A percentile compares a stretch with the other conserved stretches of the same genome.
Evolutionary conservation across 768 basidiomycete species (phyloP).

Genomic region (Lactarius psammicola): DNA sequence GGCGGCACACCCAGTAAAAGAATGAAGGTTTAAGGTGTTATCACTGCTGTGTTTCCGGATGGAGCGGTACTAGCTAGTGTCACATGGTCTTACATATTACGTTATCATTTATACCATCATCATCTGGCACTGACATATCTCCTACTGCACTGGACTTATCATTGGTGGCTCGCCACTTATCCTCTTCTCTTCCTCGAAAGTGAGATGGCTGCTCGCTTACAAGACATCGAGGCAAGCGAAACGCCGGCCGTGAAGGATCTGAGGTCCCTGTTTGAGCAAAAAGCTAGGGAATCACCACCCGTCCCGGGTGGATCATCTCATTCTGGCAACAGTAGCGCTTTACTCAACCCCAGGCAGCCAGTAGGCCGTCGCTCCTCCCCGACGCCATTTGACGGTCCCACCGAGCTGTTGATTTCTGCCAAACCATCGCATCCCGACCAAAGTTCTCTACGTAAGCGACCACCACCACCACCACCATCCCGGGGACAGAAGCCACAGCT

Average conservation of each 20-base stretch:
- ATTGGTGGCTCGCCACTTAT: background rate
- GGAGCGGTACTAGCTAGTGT: background rate
- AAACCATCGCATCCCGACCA: background rate
- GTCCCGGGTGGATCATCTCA: slow-evolving; percentile 6
- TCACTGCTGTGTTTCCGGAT: background rate
- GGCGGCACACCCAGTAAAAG: slow-evolving; percentile 7
- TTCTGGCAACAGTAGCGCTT: background rate
- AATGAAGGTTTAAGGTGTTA: slow-evolving; percentile 8
- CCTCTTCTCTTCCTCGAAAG: background rate
- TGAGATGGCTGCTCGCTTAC: slow-evolving; percentile 6
- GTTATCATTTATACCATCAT: background rate
- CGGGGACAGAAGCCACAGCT: slow-evolving; percentile 19
- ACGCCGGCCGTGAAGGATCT: slow-evolving; percentile 23
- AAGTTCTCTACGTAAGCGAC: slow-evolving; percentile 22
- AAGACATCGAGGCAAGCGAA: slow-evolving; percentile 10
- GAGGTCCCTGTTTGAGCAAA: slow-evolving; percentile 21
- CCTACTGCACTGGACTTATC: background rate
- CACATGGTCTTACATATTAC: background rate
- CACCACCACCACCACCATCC: slow-evolving; percentile 17
- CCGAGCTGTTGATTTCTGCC: background rate
- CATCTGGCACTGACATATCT: background rate
- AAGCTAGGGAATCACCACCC: slow-evolving; percentile 11
- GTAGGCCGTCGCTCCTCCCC: slow-evolving; percentile 17
- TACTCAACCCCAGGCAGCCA: slow-evolving; percentile 5
- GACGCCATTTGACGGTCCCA: slow-evolving; percentile 1